Conservation (phyloP, 2,329 filamentous ascomycete genomes). For the Fusarium sp. region DNA sequence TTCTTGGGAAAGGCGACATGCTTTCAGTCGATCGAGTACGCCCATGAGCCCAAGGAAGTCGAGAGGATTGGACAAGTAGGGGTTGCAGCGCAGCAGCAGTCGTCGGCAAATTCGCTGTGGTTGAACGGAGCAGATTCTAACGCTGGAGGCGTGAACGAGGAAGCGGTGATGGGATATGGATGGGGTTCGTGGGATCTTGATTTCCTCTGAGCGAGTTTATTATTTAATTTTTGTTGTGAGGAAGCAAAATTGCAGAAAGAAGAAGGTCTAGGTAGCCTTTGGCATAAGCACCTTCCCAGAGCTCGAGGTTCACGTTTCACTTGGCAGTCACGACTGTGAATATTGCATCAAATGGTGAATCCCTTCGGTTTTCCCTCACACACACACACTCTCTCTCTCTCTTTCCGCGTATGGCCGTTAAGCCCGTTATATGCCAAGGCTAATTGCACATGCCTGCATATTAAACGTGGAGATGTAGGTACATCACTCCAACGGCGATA, state of each 20-base stretch:
- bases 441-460: not conserved
- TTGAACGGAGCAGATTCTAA: conserved; percentile 27
- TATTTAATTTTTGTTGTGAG: no score
- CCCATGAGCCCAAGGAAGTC: conserved; percentile 26
- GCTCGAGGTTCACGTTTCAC: not conserved
- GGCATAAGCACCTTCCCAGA: no score
- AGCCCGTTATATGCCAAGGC: not conserved
- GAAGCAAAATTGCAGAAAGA: no score
- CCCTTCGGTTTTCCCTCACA: no score
- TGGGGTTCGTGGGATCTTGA: conserved; percentile 44
- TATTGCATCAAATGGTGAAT: no score
- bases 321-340: not conserved
- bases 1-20: conserved; percentile 34
- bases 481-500: conserved; percentile 19
- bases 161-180: conserved; percentile 36
- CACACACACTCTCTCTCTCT: no score
- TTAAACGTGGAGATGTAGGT: not conserved
- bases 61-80: conserved; percentile 17
- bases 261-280: no score
- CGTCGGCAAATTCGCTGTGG: conserved; percentile 35
- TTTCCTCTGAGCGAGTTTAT: conserved; percentile 24
- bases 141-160: conserved; percentile 31
- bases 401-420: not conserved
- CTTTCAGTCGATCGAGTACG: conserved; percentile 38
- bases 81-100: conserved; percentile 25